Percentiles rank a stretch among this genome's conserved stretches.
Conservation (phyloP, 495 filamentous ascomycete genomes). For the Podospora australis region DNA sequence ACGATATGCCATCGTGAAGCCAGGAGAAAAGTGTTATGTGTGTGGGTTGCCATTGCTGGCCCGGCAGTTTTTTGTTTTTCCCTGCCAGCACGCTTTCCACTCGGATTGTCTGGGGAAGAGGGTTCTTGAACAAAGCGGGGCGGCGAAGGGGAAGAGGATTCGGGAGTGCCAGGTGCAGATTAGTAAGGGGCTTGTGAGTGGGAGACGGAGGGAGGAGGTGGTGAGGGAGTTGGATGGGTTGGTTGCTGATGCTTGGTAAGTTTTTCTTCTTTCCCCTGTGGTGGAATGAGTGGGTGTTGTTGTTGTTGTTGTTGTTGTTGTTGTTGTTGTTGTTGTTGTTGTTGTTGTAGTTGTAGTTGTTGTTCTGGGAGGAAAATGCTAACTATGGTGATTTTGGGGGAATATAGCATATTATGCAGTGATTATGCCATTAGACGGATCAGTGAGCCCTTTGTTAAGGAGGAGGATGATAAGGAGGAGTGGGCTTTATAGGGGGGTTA, state of each 20-base stretch:
- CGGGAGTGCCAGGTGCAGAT: conserved; percentile 77
- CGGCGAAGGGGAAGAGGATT: conserved; percentile 72
- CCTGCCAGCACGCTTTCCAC: conserved; percentile 96
- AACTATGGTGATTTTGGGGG: too few species aligned
- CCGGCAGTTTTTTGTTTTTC: conserved; percentile 94
- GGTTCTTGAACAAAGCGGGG: conserved; percentile 67
- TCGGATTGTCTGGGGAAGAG: conserved; percentile 82
- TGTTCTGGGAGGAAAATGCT: not conserved
- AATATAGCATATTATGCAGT: conserved; percentile 71
- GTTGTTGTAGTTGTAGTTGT: not conserved
- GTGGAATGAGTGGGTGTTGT: too few species aligned
- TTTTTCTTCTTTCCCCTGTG: conserved; percentile 14
- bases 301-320: not conserved
- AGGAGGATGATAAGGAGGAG: conserved; percentile 64
- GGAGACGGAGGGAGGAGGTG: conserved; percentile 67
- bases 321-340: not conserved
- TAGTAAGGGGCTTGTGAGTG: conserved; percentile 58
- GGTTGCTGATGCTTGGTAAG: conserved; percentile 56
- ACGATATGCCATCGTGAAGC: conserved; percentile 93
- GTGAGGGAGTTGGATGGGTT: conserved; percentile 83
- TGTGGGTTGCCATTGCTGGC: conserved; percentile 80
- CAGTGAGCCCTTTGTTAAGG: conserved; percentile 79
- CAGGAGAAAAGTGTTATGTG: conserved; percentile 86
- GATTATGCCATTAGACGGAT: conserved; percentile 91
- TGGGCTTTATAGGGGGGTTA: conserved; percentile 62